phyloP scores from a whole-genome alignment of 139 green algal species.

The Chlamydomonas schloesseri region DNA sequence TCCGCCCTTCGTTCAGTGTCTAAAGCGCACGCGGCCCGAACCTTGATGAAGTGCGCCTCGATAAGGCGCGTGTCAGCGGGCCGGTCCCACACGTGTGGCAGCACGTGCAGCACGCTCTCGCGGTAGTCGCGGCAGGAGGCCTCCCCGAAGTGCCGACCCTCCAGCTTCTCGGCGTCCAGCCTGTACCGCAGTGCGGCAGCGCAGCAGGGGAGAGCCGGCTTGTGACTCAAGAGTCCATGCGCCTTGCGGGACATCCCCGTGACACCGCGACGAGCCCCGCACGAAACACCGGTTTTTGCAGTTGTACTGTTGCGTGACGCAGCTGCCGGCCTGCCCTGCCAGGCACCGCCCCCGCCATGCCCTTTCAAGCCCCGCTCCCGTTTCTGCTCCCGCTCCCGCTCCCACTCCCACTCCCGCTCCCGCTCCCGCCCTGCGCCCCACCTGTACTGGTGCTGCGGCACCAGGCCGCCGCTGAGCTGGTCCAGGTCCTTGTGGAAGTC shows the following conservation, averaged over 20 bases:
- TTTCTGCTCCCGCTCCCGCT: too few relatives aligned
- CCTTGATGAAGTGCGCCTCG: slow-evolving; percentile 84
- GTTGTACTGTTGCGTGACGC: too few relatives aligned
- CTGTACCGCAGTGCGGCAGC: slow-evolving; percentile 14
- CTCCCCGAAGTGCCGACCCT: slow-evolving; percentile 87
- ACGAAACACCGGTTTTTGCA: too few relatives aligned
- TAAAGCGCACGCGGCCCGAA: too few relatives aligned
- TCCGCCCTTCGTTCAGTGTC: too few relatives aligned
- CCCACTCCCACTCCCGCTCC: not conserved
- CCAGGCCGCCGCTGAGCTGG: slow-evolving; percentile 66
- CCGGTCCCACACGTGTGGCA: slow-evolving; percentile 86
- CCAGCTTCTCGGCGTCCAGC: slow-evolving; percentile 76
- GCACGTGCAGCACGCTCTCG: slow-evolving; percentile 80
- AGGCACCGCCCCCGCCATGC: too few relatives aligned
- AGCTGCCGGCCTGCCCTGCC: too few relatives aligned
- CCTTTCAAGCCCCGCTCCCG: not conserved
- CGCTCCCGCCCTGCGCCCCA: not conserved
- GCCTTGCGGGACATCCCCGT: too few relatives aligned
- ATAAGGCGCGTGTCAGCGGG: slow-evolving; percentile 84
- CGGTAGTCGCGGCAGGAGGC: slow-evolving; percentile 94
- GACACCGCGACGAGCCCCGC: too few relatives aligned
- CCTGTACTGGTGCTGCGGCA: slow-evolving; percentile 90
- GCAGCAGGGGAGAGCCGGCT: not conserved
- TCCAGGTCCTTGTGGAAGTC: slow-evolving; percentile 85
- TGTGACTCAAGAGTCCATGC: too few relatives aligned